These are phyloP conservation scores for Penicillium frequentans DNA, from an alignment of 2,329 filamentous ascomycete genomes.

Conservation along the genomic window DNA sequence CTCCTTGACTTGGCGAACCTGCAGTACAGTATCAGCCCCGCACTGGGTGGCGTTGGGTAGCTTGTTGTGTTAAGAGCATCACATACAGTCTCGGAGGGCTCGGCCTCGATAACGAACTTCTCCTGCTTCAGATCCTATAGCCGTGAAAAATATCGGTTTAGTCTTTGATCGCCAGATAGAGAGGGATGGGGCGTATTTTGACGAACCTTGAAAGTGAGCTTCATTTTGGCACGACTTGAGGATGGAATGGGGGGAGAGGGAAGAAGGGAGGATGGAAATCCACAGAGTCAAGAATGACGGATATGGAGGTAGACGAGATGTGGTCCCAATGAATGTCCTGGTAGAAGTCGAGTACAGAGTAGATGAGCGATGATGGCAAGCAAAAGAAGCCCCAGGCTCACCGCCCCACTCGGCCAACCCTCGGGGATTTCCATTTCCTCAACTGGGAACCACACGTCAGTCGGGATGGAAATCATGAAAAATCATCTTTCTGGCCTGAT, in stretches of 20 bases:
- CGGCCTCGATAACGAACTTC: slow-evolving; percentile 94
- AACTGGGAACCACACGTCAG: not conserved
- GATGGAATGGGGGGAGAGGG: slow-evolving; percentile 1
- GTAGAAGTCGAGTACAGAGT: slow-evolving; percentile 3
- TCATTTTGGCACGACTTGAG: slow-evolving; percentile 55
- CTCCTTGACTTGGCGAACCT: slow-evolving; percentile 90
- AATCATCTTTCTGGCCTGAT: not conserved
- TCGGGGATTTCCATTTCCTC: not conserved
- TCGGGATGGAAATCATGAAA: not conserved
- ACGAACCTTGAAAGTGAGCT: slow-evolving; percentile 69
- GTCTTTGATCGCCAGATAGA: slow-evolving; percentile 3
- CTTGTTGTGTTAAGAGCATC: slow-evolving; percentile 5
- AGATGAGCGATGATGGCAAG: not conserved
- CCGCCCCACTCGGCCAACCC: slow-evolving; percentile 2
- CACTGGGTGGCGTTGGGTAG: slow-evolving; percentile 23
- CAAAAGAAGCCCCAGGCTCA: slow-evolving; percentile 1
- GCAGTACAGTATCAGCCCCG: slow-evolving; percentile 34
- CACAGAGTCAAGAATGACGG: slow-evolving; percentile 8
- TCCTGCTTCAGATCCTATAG: slow-evolving; percentile 93
- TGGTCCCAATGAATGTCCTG: slow-evolving; percentile 7
- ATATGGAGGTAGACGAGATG: not conserved
- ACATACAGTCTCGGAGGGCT: slow-evolving; percentile 86
- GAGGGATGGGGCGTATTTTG: slow-evolving; percentile 21
- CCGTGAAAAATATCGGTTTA: slow-evolving; percentile 20
- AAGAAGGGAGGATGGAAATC: not conserved